These are phyloP conservation scores for Diplocarpon rosae DNA, from an alignment of 2,329 filamentous ascomycete genomes.

Conservation along the genomic window DNA sequence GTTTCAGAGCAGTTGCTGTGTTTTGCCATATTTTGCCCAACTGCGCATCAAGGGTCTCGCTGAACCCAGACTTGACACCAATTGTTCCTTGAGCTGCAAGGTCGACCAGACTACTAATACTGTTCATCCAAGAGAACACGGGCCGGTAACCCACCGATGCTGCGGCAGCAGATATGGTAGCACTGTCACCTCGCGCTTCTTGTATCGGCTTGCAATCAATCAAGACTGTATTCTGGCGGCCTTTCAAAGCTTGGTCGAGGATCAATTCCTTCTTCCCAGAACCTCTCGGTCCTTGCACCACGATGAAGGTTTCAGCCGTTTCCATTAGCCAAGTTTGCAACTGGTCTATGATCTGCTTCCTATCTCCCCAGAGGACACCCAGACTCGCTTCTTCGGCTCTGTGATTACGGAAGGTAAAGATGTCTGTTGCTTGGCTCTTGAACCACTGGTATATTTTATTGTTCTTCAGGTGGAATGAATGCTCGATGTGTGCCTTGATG, in stretches of 20 bases:
- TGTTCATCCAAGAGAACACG: slow-evolving; percentile 95
- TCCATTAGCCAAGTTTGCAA: slow-evolving; percentile 81
- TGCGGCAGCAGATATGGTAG: slow-evolving; percentile 74
- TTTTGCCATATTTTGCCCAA: slow-evolving; percentile 83
- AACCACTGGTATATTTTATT: slow-evolving; percentile 73
- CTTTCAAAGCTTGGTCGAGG: slow-evolving; percentile 68
- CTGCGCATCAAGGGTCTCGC: slow-evolving; percentile 82
- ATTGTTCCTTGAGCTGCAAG: slow-evolving; percentile 89
- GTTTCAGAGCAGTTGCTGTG: slow-evolving; percentile 66
- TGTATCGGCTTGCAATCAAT: slow-evolving; percentile 91
- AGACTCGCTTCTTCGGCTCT: slow-evolving; percentile 57
- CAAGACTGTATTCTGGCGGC: slow-evolving; percentile 65
- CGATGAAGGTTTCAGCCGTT: slow-evolving; percentile 82
- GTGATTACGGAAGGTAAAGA: slow-evolving; percentile 47
- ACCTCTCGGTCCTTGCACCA: slow-evolving; percentile 83
- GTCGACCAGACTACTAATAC: slow-evolving; percentile 82
- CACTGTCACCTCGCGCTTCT: slow-evolving; percentile 78
- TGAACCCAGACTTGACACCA: slow-evolving; percentile 88
- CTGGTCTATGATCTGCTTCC: slow-evolving; percentile 69
- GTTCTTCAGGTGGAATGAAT: slow-evolving; percentile 62
- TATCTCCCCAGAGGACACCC: slow-evolving; percentile 74
- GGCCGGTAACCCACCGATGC: slow-evolving; percentile 80
- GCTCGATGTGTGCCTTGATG: slow-evolving; percentile 77
- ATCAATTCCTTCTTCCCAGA: slow-evolving; percentile 86
- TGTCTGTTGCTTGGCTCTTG: slow-evolving; percentile 57